Base-by-base conservation (phyloP, 148 eudicot genomes). In the Gaultheria prostrata region DNA sequence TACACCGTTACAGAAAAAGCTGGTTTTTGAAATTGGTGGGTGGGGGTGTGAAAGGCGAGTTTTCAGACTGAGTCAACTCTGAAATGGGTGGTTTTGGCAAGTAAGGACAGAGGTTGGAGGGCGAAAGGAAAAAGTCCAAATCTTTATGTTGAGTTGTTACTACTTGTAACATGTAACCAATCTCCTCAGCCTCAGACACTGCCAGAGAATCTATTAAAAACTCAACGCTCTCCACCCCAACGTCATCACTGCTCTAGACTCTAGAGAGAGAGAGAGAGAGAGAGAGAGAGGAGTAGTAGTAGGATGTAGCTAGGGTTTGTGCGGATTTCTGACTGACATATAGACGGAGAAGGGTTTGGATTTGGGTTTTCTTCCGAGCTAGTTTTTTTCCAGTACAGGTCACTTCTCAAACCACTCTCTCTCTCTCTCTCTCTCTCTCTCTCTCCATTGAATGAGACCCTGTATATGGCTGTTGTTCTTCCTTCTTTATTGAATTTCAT, bases 161-260 rank as follows among this genome's bases (percentile, higher is more conserved):
- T 35, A 35, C 72, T 1, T 84, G 88, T 83, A 80, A 81, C 72
- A 3, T 84, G 88, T 83, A 80, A 81, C 18, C 9, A 75, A 75
- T 46, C 78, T 20, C 53, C 32, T 82, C 71, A 70, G 77, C 83
- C 57, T 83, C 53, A 80, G 79, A 78, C 80, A 71, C 65, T 57
- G 80, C 82, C 80, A 86, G 84, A 85, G 82, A 81, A 81, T 74
- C 82, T 86, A 80, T 77, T 73, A 69, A 88, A 67, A 83, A 86
- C 82, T 83, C 86, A 85, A 83, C 85, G 79, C 86, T 17, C 81
- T 71, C 14, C 81, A 71, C 14, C 26, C 24, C 21, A 74, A 8
- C 82, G 77, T 73, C 77, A 35, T 63, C 30, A 26, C 72, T n/a
- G 3, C 3, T 35, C 24, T 73, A 73, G 10, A 43, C 61, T 3